phyloP scores from a whole-genome alignment of 176 grass and related monocot species.

The Raddia distichophylla region DNA sequence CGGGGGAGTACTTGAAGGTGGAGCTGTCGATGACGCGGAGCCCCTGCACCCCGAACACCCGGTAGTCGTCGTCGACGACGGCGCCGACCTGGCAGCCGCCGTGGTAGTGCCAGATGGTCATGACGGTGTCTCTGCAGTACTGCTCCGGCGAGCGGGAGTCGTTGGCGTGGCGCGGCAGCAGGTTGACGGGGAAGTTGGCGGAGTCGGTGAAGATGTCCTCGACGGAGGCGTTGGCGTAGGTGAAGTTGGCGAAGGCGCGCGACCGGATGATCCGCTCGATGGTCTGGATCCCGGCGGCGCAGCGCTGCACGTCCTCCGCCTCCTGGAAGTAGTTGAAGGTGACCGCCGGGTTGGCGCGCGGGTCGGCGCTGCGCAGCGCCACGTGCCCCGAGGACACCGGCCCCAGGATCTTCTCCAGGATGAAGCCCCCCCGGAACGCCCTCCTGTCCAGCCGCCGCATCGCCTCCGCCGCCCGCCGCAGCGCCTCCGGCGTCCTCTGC shows the following conservation, averaged over 20 bases:
- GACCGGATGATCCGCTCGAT: constrained; percentile 71
- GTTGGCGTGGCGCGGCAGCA: constrained; percentile 62
- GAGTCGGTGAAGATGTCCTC: constrained; percentile 60
- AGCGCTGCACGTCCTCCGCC: constrained; percentile 61
- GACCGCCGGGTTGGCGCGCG: constrained; percentile 68
- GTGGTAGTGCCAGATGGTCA: constrained; percentile 95
- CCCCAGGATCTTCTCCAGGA: constrained; percentile 79
- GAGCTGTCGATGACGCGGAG: constrained; percentile 83
- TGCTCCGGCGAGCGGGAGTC: constrained; percentile 73
- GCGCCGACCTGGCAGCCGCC: constrained; percentile 74
- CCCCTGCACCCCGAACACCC: constrained; percentile 59
- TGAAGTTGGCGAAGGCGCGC: constrained; percentile 64
- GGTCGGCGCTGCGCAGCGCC: constrained; percentile 60
- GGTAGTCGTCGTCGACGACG: constrained; percentile 73
- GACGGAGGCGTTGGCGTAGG: constrained; percentile 56
- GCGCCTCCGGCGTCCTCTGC: constrained; percentile 69
- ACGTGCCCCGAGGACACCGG: constrained; percentile 74
- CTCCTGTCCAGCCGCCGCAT: constrained; percentile 55
- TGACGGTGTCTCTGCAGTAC: constrained; percentile 77
- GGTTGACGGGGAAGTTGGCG: constrained; percentile 64
- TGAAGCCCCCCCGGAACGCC: constrained; percentile 74
- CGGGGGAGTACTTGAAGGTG: constrained; percentile 72
- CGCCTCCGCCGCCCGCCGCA: constrained; percentile 53
- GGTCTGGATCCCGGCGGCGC: constrained; percentile 60
- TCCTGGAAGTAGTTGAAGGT: constrained; percentile 97